Conservation (phyloP, 352 stramenopile species). For the Aphanomyces cochlioides region DNA sequence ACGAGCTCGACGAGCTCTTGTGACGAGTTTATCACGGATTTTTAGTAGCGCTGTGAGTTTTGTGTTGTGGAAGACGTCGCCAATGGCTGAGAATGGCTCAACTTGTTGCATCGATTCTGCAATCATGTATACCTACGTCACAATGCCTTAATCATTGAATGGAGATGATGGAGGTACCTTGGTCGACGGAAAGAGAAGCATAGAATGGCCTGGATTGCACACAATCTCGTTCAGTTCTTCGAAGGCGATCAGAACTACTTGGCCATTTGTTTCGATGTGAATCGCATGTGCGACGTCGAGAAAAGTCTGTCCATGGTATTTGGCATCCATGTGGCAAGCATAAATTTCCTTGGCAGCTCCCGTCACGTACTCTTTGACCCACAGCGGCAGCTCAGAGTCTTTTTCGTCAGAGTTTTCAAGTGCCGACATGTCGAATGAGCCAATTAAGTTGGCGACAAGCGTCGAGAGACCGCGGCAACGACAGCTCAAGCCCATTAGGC, state of each 20-base stretch:
- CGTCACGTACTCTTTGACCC: slow-evolving; percentile 72
- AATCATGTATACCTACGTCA: slow-evolving; percentile 57
- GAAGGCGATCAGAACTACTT: slow-evolving; percentile 72
- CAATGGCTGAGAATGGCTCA: slow-evolving; percentile 37
- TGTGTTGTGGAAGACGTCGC: slow-evolving; percentile 7
- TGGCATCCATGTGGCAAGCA: slow-evolving; percentile 48
- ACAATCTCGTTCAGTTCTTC: slow-evolving; percentile 59
- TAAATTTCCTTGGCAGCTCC: slow-evolving; percentile 83
- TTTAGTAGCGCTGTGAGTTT: slow-evolving; percentile 6
- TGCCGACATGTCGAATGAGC: slow-evolving; percentile 20
- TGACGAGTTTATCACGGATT: slow-evolving; percentile 42
- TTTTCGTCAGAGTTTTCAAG: neutral
- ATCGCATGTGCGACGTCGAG: slow-evolving; percentile 64
- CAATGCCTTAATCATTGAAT: neutral
- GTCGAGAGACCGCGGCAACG: slow-evolving; percentile 76
- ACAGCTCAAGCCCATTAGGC: slow-evolving; percentile 82
- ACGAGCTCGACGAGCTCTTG: slow-evolving; percentile 53
- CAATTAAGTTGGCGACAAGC: slow-evolving; percentile 80
- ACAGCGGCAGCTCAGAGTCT: slow-evolving; percentile 38
- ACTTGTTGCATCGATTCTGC: slow-evolving; percentile 63
- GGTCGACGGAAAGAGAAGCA: slow-evolving; percentile 48
- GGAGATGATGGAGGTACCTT: slow-evolving; percentile 31
- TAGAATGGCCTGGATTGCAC: slow-evolving; percentile 70
- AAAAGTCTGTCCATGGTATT: slow-evolving; percentile 73
- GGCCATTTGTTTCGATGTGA: slow-evolving; percentile 61